Evolutionary conservation across 306 rosid genomes (phyloP).

Genomic region (Fagus crenata): DNA sequence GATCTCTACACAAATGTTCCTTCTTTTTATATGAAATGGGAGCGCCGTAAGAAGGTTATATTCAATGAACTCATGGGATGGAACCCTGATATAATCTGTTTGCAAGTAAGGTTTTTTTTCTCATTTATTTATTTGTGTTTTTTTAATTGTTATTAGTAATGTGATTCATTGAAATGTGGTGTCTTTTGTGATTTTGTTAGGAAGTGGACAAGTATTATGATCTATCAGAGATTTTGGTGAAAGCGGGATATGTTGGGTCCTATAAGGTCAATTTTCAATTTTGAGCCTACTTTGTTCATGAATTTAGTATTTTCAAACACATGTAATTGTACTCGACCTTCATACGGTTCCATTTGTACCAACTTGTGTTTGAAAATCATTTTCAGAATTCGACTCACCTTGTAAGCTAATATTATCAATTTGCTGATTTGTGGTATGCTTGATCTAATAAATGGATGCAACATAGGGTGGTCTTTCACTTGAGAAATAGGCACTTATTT

Average conservation of each 20-base stretch:
- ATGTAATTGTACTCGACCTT: neutral
- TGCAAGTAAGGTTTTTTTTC: constrained; percentile 52
- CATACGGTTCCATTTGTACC: neutral
- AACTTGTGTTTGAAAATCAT: neutral
- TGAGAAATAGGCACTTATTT: constrained; percentile 11
- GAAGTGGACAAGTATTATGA: constrained; percentile 86
- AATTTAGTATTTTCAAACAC: neutral
- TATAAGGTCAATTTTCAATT: constrained; percentile 54
- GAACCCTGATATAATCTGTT: constrained; percentile 72
- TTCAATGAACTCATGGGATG: constrained; percentile 58
- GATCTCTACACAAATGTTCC: constrained; percentile 75
- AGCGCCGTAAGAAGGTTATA: constrained; percentile 57
- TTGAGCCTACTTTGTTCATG: neutral
- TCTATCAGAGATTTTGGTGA: constrained; percentile 51
- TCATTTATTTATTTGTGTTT: neutral
- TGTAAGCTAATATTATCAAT: constrained; percentile 4
- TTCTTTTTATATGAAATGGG: constrained; percentile 57
- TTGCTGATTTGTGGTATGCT: constrained; percentile 7
- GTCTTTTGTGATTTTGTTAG: constrained; percentile 34
- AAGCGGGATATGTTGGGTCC: constrained; percentile 73
- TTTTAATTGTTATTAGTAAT: neutral
- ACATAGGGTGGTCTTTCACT: neutral
- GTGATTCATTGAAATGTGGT: constrained; percentile 4
- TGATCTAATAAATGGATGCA: neutral
- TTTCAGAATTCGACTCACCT: constrained; percentile 2